Evolutionary conservation across 441 rosid genomes (phyloP), one percentile per base, ranked within the genome.

Genomic region (Dalechampia spathulata): DNA sequence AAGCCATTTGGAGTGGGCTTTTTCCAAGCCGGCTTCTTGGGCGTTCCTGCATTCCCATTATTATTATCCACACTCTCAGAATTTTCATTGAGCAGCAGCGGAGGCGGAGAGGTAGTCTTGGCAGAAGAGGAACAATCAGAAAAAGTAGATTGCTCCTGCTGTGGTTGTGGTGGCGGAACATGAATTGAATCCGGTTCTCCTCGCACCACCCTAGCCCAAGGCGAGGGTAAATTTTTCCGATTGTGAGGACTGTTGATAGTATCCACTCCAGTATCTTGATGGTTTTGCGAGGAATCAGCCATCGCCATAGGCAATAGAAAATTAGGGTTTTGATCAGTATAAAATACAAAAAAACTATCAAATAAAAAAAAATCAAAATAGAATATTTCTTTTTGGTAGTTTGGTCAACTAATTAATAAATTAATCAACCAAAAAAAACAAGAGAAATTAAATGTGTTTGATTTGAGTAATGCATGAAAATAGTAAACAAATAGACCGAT

Each of bases 21-120:
- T 47, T 71, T 85, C 96, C 96, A 85, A 20, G 77, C 86, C 21
- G 75, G 74, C 65, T 58, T 72, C 56, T 68, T 79, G 14, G 60
- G 66, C 49, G 72, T 85, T 9, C 65, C 66, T 38, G 64, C 57
- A 30, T 58, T 49, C 12, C 46, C 57, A 0, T 67, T 51, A 40
- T 65, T 49, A 56, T 37, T 22, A 15, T 57, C 62, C 6, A 19
- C 39, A 58, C 22, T 42, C 41, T 25, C 65, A 39, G 50, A 41
- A 62, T 51, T 57, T 38, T 67, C 75, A n/a, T 27, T 27, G 44
- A 57, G 67, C 45, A 11, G 36, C 62, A 43, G 40, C 7, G 66
- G 55, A 2, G 63, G 50, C 4, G 58, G 41, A 19, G 66, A 60
- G 61, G 41, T 40, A 57, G 67, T 55, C 45, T 63, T 73, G 7